Evolutionary conservation across 1,284 basidiomycete genomes (phyloP).

Genomic region (Cryptococcus sp.): DNA sequence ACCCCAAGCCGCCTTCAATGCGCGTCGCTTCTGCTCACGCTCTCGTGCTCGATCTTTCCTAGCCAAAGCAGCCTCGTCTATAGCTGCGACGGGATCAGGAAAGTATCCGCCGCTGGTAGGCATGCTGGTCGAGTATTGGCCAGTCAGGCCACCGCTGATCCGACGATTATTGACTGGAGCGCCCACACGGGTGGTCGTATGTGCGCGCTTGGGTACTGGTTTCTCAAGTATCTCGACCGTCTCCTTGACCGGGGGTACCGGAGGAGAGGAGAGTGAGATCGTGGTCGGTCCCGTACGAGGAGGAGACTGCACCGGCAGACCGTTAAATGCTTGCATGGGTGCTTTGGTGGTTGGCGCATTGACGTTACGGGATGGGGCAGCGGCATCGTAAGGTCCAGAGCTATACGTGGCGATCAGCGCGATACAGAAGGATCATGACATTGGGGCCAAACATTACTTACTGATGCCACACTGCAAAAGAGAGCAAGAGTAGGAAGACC

Average conservation of each 20-base stretch:
- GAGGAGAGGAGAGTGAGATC: conserved; percentile 31
- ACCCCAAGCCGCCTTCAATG: conserved; percentile 54
- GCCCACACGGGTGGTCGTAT: conserved; percentile 12
- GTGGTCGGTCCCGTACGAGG: conserved; percentile 22
- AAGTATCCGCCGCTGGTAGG: conserved; percentile 51
- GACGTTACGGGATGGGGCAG: conserved; percentile 51
- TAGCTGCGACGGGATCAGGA: conserved; percentile 28
- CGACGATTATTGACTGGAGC: conserved; percentile 21
- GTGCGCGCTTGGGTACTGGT: conserved; percentile 9
- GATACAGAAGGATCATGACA: too few relatives aligned
- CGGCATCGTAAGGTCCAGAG: conserved; percentile 53
- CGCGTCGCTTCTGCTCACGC: conserved; percentile 48
- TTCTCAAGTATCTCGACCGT: conserved; percentile 1
- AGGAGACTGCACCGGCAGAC: conserved; percentile 14
- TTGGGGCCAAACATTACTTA: conserved; percentile 17
- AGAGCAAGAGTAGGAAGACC: background rate
- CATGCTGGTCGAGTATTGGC: conserved; percentile 52
- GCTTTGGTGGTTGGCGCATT: conserved; percentile 42
- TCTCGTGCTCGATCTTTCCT: conserved; percentile 44
- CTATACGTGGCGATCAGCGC: conserved; percentile 15
- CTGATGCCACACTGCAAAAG: conserved; percentile 51
- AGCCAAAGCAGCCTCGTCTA: conserved; percentile 38
- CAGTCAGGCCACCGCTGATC: conserved; percentile 45
- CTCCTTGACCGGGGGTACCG: conserved; percentile 23
- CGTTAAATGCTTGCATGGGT: conserved; percentile 51